Evolutionary conservation across 345 rosid genomes (phyloP).

Genomic region (Populus davidiana): DNA sequence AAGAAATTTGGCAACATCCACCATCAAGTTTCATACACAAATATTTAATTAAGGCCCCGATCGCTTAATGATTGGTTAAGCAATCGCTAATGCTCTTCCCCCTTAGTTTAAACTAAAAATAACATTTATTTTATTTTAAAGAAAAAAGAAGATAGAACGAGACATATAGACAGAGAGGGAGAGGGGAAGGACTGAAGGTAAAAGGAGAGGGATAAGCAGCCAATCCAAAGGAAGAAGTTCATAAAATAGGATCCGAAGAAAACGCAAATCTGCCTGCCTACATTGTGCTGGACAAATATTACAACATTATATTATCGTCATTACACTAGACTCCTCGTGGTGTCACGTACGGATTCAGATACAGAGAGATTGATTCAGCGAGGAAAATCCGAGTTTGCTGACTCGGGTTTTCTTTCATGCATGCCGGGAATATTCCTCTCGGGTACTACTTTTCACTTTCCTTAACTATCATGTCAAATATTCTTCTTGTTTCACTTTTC

Average conservation of each 20-base stretch:
- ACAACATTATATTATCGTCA: too few species aligned
- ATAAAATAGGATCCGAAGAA: slow-evolving; percentile 30
- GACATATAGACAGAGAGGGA: slow-evolving; percentile 1
- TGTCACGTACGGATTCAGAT: background rate
- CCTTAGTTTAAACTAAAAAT: too few species aligned
- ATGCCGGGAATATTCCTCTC: background rate
- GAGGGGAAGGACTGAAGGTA: slow-evolving; percentile 1
- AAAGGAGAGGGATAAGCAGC: slow-evolving; percentile 15
- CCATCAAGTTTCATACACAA: too few species aligned
- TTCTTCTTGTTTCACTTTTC: background rate
- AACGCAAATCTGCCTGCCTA: slow-evolving; percentile 13
- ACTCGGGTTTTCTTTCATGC: background rate
- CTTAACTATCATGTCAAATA: background rate
- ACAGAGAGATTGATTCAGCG: background rate
- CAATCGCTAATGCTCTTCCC: too few species aligned
- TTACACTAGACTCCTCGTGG: background rate
- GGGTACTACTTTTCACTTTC: background rate
- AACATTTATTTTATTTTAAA: background rate
- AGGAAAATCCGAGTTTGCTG: slow-evolving; percentile 5
- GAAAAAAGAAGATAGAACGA: background rate
- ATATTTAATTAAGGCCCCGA: too few species aligned
- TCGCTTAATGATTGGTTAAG: too few species aligned
- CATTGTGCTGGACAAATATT: too few species aligned
- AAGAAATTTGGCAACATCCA: too few species aligned
- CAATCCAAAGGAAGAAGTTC: background rate